phyloP scores from a whole-genome alignment of 2,329 filamentous ascomycete genomes.

The Neofusicoccum parvum region DNA sequence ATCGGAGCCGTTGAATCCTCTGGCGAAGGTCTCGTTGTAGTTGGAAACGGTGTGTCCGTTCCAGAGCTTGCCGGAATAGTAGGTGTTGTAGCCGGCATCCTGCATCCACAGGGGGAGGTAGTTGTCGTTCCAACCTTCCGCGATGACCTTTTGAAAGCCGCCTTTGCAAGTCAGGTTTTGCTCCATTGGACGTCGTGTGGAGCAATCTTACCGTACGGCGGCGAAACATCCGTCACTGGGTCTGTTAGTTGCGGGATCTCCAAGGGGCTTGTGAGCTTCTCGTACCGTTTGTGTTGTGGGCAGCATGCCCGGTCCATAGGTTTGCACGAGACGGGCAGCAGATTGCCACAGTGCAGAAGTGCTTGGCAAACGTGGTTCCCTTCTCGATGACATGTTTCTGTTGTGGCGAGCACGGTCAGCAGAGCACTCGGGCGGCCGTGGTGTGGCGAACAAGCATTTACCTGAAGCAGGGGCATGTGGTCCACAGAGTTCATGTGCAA shows the following conservation, averaged over 20 bases:
- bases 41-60: slow-evolving; percentile 65
- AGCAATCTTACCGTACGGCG: slow-evolving; percentile 48
- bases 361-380: slow-evolving; percentile 62
- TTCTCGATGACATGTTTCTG: slow-evolving; percentile 57
- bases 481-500: slow-evolving; percentile 61
- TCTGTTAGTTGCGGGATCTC: neutral
- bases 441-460: neutral
- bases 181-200: neutral
- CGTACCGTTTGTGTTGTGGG: slow-evolving; percentile 67
- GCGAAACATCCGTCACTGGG: slow-evolving; percentile 56
- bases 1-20: slow-evolving; percentile 60
- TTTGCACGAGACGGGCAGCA: slow-evolving; percentile 70
- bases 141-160: slow-evolving; percentile 68
- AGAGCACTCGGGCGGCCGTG: too few relatives aligned
- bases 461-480: slow-evolving; percentile 60
- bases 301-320: slow-evolving; percentile 65
- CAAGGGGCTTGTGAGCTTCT: neutral
- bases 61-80: slow-evolving; percentile 74
- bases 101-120: slow-evolving; percentile 75
- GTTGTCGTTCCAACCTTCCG: slow-evolving; percentile 65
- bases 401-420: neutral
- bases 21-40: slow-evolving; percentile 60
- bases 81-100: slow-evolving; percentile 67
- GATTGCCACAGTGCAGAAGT: slow-evolving; percentile 67
- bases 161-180: slow-evolving; percentile 25